phyloP scores from a whole-genome alignment of 768 basidiomycete genomes.

The Polyporus arcularius region DNA sequence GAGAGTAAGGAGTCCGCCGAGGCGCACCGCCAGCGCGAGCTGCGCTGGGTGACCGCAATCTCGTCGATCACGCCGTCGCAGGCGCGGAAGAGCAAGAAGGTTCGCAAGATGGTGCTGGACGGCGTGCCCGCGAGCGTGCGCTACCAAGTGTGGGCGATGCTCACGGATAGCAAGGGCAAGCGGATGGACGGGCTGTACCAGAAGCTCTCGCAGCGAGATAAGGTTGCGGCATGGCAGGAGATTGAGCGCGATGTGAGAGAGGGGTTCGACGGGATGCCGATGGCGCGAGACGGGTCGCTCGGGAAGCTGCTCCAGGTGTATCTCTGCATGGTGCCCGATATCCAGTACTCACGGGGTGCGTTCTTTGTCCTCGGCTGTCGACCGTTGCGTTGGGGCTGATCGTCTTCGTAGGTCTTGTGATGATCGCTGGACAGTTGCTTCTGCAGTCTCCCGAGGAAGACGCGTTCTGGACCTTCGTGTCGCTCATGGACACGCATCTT shows the following conservation, averaged over 20 bases:
- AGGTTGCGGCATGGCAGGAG: constrained; percentile 47
- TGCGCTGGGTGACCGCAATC: constrained; percentile 73
- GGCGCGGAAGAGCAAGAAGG: constrained; percentile 78
- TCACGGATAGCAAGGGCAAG: constrained; percentile 76
- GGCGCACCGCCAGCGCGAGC: constrained; percentile 75
- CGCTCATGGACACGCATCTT: constrained; percentile 83
- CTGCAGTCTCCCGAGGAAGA: constrained; percentile 83
- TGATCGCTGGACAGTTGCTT: constrained; percentile 71
- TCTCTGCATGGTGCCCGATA: constrained; percentile 83
- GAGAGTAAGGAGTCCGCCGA: constrained; percentile 30
- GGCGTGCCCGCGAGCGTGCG: constrained; percentile 80
- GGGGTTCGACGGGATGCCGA: constrained; percentile 59
- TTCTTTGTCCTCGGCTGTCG: constrained; percentile 2
- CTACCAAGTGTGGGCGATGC: constrained; percentile 81
- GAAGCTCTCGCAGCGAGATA: constrained; percentile 58
- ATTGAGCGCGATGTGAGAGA: constrained; percentile 61
- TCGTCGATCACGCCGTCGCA: constrained; percentile 57
- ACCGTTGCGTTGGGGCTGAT: neutral
- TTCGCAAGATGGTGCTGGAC: constrained; percentile 72
- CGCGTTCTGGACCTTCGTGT: constrained; percentile 88
- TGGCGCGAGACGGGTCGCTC: constrained; percentile 57
- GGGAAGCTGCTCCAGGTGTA: constrained; percentile 65
- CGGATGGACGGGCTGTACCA: constrained; percentile 69
- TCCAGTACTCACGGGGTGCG: constrained; percentile 65
- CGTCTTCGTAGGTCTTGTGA: constrained; percentile 54